Base-by-base conservation (phyloP, 2,329 filamentous ascomycete species). In the Pseudogymnoascus sp. region DNA sequence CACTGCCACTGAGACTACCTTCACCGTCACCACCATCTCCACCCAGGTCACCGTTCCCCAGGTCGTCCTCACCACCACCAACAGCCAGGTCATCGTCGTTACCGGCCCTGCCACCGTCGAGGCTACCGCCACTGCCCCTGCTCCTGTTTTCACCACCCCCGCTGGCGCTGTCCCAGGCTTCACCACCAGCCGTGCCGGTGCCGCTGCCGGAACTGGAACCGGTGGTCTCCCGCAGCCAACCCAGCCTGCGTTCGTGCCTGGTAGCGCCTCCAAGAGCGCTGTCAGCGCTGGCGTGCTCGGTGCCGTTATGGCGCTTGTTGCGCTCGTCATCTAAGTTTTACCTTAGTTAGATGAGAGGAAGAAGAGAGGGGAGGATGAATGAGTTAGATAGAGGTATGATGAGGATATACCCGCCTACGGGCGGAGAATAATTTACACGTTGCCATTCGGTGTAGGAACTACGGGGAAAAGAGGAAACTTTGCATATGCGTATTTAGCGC, bases 1-100 rank as follows among this genome's bases (percentile, higher is more conserved):
- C 67, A 71, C 73, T 63, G 76, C 76, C 65, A 77, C 84, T 69
- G 76, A 80, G 62, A 78, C 78, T 73, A 80, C 81, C 65, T 81
- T 77, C 72, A 78, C 79, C 72, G 79, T 78, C 59, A 75, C 77
- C 34, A 76, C 74, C 63, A 69, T 80, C 69, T 75, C 75, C 70
- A 80, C 80, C 65, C 77, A 78, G 69, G 68, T 85, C 66, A 74
- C 77, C 59, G 79, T 85, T 25, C 83, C 83, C 46, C 74, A 81
- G 74, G 78, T 85, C 62, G 77, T 72, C 70, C 80, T 85, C 76
- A 64, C 66, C 14, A 73, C 70, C 36, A 56, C 62, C 59, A 42
- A 42, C 37, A 42, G 59, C 37, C 3, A 60, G 2, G 59, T 60
- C 37, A 60, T 60, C 23, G 34, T 42, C 37, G 59, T 60, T 3